Base-by-base conservation (phyloP, 345 rosid species). In the Hirschfeldia incana region DNA sequence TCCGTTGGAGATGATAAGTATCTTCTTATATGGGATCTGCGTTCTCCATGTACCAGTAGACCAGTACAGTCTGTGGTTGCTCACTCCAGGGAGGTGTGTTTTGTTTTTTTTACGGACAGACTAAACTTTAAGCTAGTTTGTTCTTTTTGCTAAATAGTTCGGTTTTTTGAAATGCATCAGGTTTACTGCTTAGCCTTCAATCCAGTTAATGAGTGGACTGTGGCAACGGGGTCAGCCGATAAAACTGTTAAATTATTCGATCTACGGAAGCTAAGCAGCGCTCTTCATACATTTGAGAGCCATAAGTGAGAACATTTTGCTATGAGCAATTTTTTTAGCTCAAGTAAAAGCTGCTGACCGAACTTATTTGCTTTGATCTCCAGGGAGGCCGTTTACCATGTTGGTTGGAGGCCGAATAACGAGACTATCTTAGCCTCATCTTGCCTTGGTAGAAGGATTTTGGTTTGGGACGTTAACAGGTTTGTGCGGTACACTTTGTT, bases 171-270 rank as follows among this genome's bases (percentile, higher is more conserved):
- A 53, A 53, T 16, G 60, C 60, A 8, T 53, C 60, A 53, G 60
- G 60, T 53, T 53, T 16, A 53, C 60, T 53, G 60, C 60, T 53
- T 53, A 53, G 60, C 60, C 60, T 53, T 53, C 60, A 53, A 53
- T 53, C 60, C 60, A 53, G 10, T 53, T 53, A 53, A 16, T 53
- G 60, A 53, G 27, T 53, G 60, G 60, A 2, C 16, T 15, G 60
- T 53, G 60, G 60, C 60, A 6, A 53, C 60, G 6, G 60, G 60
- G 10, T 53, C 60, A 53, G 7, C 27, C 8, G 60, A 53, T 53
- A 16, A 53, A 10, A 53, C 60, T 16, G 60, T 16, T 6, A 53
- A 53, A 53, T 16, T 53, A 53, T 53, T 53, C 60, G 60, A 53
- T 53, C 60, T 16, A 2, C 60, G 60, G 60, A 53, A 17, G 60